Percentiles rank a stretch among this genome's conserved stretches.
These are phyloP conservation scores for Wallacemonas collosoma DNA, from an alignment of 208 protist species.

Conservation along the genomic window DNA sequence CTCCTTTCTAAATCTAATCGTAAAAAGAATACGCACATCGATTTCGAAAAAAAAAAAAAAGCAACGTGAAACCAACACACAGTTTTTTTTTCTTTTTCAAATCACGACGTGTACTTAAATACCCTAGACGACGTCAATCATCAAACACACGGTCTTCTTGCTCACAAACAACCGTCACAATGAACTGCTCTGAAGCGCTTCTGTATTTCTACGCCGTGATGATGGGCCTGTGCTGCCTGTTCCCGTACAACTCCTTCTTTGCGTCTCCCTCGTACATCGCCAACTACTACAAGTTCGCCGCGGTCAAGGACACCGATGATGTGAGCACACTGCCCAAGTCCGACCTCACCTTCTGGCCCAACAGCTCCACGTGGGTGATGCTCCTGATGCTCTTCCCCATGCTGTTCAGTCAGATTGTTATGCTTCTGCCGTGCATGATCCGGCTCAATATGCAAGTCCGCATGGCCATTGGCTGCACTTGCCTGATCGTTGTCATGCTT, in stretches of 20 bases:
- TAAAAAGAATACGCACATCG: neutral
- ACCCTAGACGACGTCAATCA: neutral
- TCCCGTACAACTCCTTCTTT: slow-evolving; percentile 55
- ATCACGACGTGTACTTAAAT: slow-evolving; percentile 1
- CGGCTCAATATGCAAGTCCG: slow-evolving; percentile 35
- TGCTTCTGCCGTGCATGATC: slow-evolving; percentile 41
- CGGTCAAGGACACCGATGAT: slow-evolving; percentile 41
- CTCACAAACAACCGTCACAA: slow-evolving; percentile 1
- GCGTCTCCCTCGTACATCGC: slow-evolving; percentile 49
- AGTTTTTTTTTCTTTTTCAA: slow-evolving; percentile 8
- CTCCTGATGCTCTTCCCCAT: slow-evolving; percentile 48
- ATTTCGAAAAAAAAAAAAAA: slow-evolving; percentile 16
- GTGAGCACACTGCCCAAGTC: slow-evolving; percentile 33
- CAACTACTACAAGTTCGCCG: slow-evolving; percentile 50
- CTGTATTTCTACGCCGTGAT: slow-evolving; percentile 31
- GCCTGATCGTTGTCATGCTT: slow-evolving; percentile 34
- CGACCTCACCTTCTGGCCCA: slow-evolving; percentile 36
- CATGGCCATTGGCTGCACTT: slow-evolving; percentile 31
- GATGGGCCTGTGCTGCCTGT: slow-evolving; percentile 40
- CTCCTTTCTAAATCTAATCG: too few species aligned
- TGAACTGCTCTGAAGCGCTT: slow-evolving; percentile 18
- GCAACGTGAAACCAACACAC: neutral
- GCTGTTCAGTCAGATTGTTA: slow-evolving; percentile 36
- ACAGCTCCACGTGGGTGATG: slow-evolving; percentile 43
- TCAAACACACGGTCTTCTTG: too few species aligned